Conservation (phyloP, 2,329 filamentous ascomycete genomes). For the Talaromyces amestolkiae region DNA sequence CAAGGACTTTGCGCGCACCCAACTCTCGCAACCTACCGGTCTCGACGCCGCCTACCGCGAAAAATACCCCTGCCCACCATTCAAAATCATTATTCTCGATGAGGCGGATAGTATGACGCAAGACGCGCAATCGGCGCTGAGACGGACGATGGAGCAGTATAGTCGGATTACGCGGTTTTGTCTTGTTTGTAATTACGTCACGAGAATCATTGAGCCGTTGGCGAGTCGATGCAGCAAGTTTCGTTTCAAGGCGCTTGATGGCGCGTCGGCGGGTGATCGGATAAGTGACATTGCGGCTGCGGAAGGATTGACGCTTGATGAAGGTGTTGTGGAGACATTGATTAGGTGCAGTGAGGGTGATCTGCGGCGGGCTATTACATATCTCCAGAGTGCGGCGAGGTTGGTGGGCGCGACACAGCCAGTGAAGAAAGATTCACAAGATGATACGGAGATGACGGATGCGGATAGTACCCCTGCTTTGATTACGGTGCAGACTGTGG, state of each 20-base stretch:
- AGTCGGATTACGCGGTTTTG: slow-evolving; percentile 95
- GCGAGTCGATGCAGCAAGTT: slow-evolving; percentile 95
- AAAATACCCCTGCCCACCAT: slow-evolving; percentile 88
- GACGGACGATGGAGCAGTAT: slow-evolving; percentile 98
- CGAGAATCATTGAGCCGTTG: slow-evolving; percentile 93
- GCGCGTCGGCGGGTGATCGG: slow-evolving; percentile 74
- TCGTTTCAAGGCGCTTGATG: slow-evolving; percentile 92
- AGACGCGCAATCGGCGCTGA: slow-evolving; percentile 88
- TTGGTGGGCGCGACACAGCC: slow-evolving; percentile 67
- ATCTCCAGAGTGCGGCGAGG: slow-evolving; percentile 87
- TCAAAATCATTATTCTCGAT: slow-evolving; percentile 98
- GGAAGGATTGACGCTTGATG: slow-evolving; percentile 73
- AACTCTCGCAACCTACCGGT: slow-evolving; percentile 76
- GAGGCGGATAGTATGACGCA: slow-evolving; percentile 99
- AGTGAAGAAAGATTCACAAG: slow-evolving; percentile 40
- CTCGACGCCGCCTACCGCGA: slow-evolving; percentile 61
- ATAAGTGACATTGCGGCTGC: slow-evolving; percentile 77
- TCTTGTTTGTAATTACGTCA: slow-evolving; percentile 98
- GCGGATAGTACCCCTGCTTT: slow-evolving; percentile 40
- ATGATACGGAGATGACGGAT: slow-evolving; percentile 61
- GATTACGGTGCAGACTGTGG: slow-evolving; percentile 75
- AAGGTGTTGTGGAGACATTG: slow-evolving; percentile 77
- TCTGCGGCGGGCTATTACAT: slow-evolving; percentile 93
- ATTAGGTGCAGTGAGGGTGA: slow-evolving; percentile 91
- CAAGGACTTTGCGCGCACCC: slow-evolving; percentile 95